Evolutionary conservation across 2,329 filamentous ascomycete genomes (phyloP).

Genomic region (Neoscytalidium dimidiatum): DNA sequence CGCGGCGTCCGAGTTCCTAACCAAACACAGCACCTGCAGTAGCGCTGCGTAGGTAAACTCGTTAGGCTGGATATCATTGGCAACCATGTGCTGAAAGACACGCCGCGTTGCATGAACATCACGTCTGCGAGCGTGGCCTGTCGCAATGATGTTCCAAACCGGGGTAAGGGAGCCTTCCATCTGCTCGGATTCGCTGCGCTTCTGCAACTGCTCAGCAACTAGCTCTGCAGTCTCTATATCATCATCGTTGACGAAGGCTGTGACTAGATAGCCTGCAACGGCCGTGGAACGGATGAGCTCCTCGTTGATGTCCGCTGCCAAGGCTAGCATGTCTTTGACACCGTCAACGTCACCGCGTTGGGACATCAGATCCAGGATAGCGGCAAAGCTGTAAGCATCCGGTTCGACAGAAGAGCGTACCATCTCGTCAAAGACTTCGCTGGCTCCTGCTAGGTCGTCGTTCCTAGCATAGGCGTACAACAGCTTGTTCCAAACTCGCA

Average conservation of each 20-base stretch:
- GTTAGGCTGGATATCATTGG: conserved; percentile 53
- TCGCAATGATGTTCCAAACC: conserved; percentile 79
- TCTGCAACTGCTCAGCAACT: conserved; percentile 47
- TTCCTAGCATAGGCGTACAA: conserved; percentile 69
- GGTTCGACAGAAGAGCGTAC: conserved; percentile 52
- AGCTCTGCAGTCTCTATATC: conserved; percentile 42
- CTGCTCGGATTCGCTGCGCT: conserved; percentile 38
- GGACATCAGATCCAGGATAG: conserved; percentile 72
- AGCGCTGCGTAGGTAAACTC: conserved; percentile 62
- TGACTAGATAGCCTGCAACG: conserved; percentile 56
- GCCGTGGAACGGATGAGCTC: neutral
- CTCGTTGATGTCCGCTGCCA: conserved; percentile 46
- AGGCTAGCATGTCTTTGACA: conserved; percentile 65
- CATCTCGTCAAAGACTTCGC: conserved; percentile 65
- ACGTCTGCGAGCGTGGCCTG: conserved; percentile 66
- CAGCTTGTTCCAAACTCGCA: conserved; percentile 73
- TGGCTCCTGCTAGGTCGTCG: conserved; percentile 66
- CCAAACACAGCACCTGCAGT: conserved; percentile 58
- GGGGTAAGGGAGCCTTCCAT: conserved; percentile 57
- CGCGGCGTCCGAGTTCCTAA: conserved; percentile 57
- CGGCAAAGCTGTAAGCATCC: conserved; percentile 67
- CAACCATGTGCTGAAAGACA: conserved; percentile 58
- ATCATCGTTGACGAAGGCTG: conserved; percentile 58
- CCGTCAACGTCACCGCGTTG: conserved; percentile 71
- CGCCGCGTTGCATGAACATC: conserved; percentile 57